Evolutionary conservation across 2,329 filamentous ascomycete genomes (phyloP).

Genomic region (Clarireedia homoeocarpa): DNA sequence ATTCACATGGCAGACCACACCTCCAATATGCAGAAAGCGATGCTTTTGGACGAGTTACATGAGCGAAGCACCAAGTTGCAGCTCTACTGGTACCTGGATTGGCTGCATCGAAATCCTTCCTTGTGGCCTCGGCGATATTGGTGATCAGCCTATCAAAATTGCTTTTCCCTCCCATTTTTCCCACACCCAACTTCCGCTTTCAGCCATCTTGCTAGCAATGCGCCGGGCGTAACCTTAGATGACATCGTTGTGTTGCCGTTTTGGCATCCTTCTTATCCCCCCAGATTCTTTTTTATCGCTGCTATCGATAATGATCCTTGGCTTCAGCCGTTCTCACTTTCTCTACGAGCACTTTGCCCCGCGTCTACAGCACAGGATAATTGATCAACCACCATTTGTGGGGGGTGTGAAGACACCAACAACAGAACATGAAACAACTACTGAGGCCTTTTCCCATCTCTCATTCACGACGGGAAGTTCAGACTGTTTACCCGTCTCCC

Average conservation of each 20-base stretch:
- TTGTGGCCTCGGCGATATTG: background rate
- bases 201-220: conserved; percentile 1
- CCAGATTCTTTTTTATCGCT: background rate
- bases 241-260: background rate
- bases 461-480: background rate
- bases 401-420: conserved; percentile 1
- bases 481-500: conserved; percentile 3
- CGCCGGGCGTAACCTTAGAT: conserved; percentile 3
- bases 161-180: background rate
- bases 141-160: conserved; percentile 2
- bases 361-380: conserved; percentile 6
- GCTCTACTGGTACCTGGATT: conserved; percentile 1
- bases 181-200: background rate
- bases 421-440: conserved; percentile 5
- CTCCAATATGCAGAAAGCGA: conserved; percentile 15
- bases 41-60: background rate
- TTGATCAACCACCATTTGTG: conserved; percentile 5
- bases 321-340: conserved; percentile 4
- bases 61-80: background rate
- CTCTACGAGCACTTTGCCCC: conserved; percentile 7
- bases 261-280: conserved; percentile 2
- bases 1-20: conserved; percentile 20
- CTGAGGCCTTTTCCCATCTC: background rate
- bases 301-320: conserved; percentile 9
- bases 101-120: conserved; percentile 5